Conservation (phyloP, 83 land plant genomes). For the Diphasiastrum complanatum region DNA sequence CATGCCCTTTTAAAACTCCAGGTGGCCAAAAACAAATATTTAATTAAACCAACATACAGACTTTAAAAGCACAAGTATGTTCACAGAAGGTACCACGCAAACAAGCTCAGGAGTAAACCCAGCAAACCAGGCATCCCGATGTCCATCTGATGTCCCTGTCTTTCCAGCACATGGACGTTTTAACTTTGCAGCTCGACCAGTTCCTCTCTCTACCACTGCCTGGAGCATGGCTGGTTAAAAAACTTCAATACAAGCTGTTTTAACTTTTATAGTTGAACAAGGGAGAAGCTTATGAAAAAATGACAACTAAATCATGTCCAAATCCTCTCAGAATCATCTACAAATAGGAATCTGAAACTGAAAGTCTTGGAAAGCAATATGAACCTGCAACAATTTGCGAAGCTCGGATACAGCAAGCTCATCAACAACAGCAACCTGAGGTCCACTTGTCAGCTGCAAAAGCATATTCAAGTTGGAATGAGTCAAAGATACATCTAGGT, state of each 20-base stretch:
- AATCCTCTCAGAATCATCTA: background rate
- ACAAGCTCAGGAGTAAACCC: conserved; percentile 42
- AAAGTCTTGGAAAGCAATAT: background rate
- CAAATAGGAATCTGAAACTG: background rate
- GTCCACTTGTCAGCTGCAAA: background rate
- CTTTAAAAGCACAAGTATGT: too few species aligned
- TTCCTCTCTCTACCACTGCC: conserved; percentile 39
- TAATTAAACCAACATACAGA: background rate
- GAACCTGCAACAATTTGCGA: conserved; percentile 37
- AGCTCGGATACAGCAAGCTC: conserved; percentile 36
- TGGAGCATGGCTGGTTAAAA: conserved; percentile 2
- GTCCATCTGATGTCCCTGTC: conserved; percentile 42
- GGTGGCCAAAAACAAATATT: background rate
- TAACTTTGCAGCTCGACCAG: conserved; percentile 33
- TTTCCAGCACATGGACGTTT: conserved; percentile 45
- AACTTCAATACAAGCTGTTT: too few species aligned
- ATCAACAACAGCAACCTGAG: conserved; percentile 20
- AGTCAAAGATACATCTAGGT: too few species aligned
- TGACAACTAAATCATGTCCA: too few species aligned
- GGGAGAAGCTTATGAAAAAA: too few species aligned
- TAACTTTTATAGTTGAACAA: too few species aligned
- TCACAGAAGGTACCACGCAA: conserved; percentile 48
- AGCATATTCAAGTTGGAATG: conserved; percentile 3
- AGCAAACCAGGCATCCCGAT: conserved; percentile 45
- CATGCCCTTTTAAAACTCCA: background rate